Base-by-base conservation (phyloP, 2,329 filamentous ascomycete genomes). In the Knufia petricola region DNA sequence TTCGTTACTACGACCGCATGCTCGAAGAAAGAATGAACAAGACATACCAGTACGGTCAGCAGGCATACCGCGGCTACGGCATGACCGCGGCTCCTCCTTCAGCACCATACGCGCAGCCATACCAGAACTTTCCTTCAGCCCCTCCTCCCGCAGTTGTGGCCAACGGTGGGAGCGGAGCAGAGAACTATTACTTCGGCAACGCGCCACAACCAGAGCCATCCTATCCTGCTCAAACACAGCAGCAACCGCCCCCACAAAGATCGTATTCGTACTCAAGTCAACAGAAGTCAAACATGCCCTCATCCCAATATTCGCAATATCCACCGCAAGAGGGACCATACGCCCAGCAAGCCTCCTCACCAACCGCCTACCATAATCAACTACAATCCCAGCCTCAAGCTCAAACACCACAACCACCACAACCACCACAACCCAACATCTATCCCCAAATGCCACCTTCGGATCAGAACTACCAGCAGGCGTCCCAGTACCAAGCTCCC, bases 1-100 rank as follows among this genome's bases (percentile, higher is more conserved):
- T 98, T 3, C 81, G 92, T 28, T 96, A 96, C 63, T 98, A 98
- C 63, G 92, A 98, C 65, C 82, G 88, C 34, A 96, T 98, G 92
- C 76, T 98, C 13, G 92, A 98, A 66, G 92, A 98, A 55, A 81
- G 92, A 32, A 74, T 98, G 21, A 94, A 88, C 7, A 94, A 85
- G 64, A 90, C 92, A 1, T 96, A 96, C 64, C 37, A 48, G 15
- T 58, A 58, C 49, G 85, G 81, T 55, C 87, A 94, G 60, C 85
- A 90, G 59, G 76, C 77, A 2, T 87, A 87, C 55, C 63, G 64
- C 2, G 56, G 51, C 4, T 58, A 59, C 38, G 50, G 48, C 26
- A 49, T 55, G 34, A 19, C 55, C 56, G 76, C 70, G 51, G 64
- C 79, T 9, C 74, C 77, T 15, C 66, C 69, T 3, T 77, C 72